A percentile compares a stretch with the other conserved stretches of the same genome.
These are phyloP conservation scores for Trapa incisa DNA, from an alignment of 345 rosid genomes.

Conservation along the genomic window DNA sequence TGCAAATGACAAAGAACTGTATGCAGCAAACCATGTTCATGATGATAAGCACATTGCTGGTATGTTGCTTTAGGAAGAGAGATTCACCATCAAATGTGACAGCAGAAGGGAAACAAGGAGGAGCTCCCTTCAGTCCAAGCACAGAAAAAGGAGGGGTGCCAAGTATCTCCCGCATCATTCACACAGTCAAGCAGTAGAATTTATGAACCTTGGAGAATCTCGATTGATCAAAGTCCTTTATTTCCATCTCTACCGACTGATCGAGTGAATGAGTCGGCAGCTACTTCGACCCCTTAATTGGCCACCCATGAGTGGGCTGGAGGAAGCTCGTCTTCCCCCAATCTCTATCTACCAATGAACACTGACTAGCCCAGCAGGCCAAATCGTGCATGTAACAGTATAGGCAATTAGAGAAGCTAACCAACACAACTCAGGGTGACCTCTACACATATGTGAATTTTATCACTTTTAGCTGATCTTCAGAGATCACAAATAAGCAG, in stretches of 20 bases:
- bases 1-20: too few relatives aligned
- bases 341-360: slow-evolving; percentile 12
- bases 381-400: background rate
- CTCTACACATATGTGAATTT: too few relatives aligned
- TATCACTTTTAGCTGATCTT: too few relatives aligned
- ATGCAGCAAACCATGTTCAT: too few relatives aligned
- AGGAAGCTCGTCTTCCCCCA: slow-evolving; percentile 52
- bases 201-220: too few relatives aligned
- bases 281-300: slow-evolving; percentile 36
- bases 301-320: slow-evolving; percentile 68
- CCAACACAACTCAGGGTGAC: background rate
- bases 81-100: too few relatives aligned
- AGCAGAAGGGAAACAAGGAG: slow-evolving; percentile 23
- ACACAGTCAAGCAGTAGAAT: slow-evolving; percentile 43
- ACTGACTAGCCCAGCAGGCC: background rate
- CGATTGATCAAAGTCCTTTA: background rate
- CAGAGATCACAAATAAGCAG: too few relatives aligned
- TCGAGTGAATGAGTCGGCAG: slow-evolving; percentile 93
- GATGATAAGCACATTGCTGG: too few relatives aligned
- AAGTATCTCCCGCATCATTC: slow-evolving; percentile 94
- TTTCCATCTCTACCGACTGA: slow-evolving; percentile 24
- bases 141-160: slow-evolving; percentile 50
- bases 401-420: too few relatives aligned
- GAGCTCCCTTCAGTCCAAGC: slow-evolving; percentile 99
- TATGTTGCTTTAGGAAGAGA: too few relatives aligned